Conservation (phyloP, 768 basidiomycete genomes). For the Dendrothele bispora region DNA sequence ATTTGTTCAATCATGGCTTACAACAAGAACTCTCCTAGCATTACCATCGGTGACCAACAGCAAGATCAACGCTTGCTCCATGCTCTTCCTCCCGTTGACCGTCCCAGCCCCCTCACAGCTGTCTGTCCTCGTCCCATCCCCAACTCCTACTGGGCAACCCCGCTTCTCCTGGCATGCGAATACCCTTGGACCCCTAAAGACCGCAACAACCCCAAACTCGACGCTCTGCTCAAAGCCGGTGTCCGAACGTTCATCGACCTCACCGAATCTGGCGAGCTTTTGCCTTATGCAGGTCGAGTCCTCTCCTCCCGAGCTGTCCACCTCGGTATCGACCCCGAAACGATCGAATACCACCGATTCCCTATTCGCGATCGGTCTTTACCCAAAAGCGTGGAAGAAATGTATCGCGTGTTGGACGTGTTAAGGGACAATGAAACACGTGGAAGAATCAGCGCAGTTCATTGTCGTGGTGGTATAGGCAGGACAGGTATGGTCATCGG, state of each 20-base stretch:
- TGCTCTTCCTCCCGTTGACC: slow-evolving; percentile 11
- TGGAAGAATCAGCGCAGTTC: slow-evolving; percentile 67
- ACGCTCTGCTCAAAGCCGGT: slow-evolving; percentile 68
- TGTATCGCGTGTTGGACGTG: slow-evolving; percentile 58
- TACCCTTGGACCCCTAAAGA: slow-evolving; percentile 73
- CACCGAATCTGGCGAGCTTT: slow-evolving; percentile 77
- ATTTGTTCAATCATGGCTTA: too few relatives aligned
- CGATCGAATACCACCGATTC: slow-evolving; percentile 76
- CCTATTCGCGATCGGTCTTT: slow-evolving; percentile 73
- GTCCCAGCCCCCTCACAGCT: slow-evolving; percentile 10
- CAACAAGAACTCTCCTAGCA: too few relatives aligned
- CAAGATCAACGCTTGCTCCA: slow-evolving; percentile 14
- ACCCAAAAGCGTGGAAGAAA: slow-evolving; percentile 57
- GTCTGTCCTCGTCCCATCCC: slow-evolving; percentile 59
- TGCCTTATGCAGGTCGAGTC: slow-evolving; percentile 59
- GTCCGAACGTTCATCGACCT: slow-evolving; percentile 84
- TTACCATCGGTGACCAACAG: not conserved
- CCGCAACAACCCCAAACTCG: slow-evolving; percentile 64
- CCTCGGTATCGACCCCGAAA: slow-evolving; percentile 52
- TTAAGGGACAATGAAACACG: slow-evolving; percentile 59
- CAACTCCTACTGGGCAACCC: slow-evolving; percentile 86
- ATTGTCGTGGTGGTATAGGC: slow-evolving; percentile 80
- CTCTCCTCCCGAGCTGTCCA: slow-evolving; percentile 53
- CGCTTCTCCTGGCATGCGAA: slow-evolving; percentile 73
- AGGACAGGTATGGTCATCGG: slow-evolving; percentile 64